A percentile compares a stretch with the other conserved stretches of the same genome.
These are phyloP conservation scores for Podaxis rugospora DNA, from an alignment of 768 basidiomycete species.

Conservation along the genomic window DNA sequence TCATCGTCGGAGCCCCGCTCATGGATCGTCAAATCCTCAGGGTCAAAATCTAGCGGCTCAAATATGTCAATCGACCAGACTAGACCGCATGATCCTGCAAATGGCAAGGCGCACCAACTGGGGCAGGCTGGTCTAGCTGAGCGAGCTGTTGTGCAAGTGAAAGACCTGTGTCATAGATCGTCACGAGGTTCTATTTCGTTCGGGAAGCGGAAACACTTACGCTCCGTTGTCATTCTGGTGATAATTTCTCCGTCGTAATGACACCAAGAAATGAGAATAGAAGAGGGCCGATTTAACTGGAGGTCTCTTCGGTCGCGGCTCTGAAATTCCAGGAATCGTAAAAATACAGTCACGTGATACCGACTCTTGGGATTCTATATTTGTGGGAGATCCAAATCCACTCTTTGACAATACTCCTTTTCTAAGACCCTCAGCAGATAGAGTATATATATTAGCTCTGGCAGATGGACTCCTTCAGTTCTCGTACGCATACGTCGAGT, in stretches of 20 bases:
- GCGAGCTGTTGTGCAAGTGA: constrained; percentile 80
- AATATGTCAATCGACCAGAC: background rate
- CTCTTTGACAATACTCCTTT: no score
- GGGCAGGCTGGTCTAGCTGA: constrained; percentile 67
- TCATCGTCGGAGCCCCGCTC: constrained; percentile 35
- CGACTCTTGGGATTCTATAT: no score
- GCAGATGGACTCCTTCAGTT: no score
- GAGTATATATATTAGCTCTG: no score
- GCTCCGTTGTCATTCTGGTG: constrained; percentile 15
- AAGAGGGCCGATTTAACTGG: no score
- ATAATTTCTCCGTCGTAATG: background rate
- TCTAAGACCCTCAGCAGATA: no score
- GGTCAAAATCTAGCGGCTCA: constrained; percentile 57
- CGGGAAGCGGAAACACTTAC: constrained; percentile 12
- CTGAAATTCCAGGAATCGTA: no score
- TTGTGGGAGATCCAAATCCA: no score
- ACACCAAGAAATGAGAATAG: no score
- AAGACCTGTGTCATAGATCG: constrained; percentile 27
- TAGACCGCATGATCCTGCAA: background rate
- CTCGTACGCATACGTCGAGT: no score
- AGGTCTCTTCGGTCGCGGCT: no score
- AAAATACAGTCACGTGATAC: no score
- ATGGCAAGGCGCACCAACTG: constrained; percentile 47
- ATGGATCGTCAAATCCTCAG: constrained; percentile 62
- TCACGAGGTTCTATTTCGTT: background rate